Evolutionary conservation across 148 eudicot species (phyloP).

Genomic region (Persicaria tinctoria): DNA sequence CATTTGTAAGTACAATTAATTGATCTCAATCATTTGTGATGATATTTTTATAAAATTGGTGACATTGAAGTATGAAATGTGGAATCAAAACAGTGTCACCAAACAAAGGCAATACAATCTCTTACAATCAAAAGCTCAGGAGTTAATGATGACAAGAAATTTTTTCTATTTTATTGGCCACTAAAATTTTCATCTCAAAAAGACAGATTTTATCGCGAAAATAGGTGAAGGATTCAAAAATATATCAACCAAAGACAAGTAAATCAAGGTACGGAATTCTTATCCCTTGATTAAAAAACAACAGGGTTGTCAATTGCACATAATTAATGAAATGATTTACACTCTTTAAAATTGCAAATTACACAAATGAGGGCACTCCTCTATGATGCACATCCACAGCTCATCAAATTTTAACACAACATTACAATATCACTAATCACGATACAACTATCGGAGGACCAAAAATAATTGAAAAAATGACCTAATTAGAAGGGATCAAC

Average conservation of each 20-base stretch:
- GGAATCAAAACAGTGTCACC: no score
- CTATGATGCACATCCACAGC: constrained; percentile 28
- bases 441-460: constrained; percentile 21
- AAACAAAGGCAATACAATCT: no score
- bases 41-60: no score
- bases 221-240: not conserved
- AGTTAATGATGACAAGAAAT: no score
- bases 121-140: no score
- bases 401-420: constrained; percentile 22
- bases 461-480: constrained; percentile 12
- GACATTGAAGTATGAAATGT: no score
- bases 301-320: not conserved
- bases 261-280: not conserved
- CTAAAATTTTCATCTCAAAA: no score
- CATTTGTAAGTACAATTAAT: no score
- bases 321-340: not conserved
- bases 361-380: constrained; percentile 23
- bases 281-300: not conserved
- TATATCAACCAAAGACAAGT: not conserved
- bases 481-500: constrained; percentile 26
- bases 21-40: no score
- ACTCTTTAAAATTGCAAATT: constrained; percentile 3
- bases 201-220: no score
- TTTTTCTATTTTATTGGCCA: no score
- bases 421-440: constrained; percentile 16